Base-by-base conservation (phyloP, 2,329 filamentous ascomycete genomes). In the Cladosporium velox region DNA sequence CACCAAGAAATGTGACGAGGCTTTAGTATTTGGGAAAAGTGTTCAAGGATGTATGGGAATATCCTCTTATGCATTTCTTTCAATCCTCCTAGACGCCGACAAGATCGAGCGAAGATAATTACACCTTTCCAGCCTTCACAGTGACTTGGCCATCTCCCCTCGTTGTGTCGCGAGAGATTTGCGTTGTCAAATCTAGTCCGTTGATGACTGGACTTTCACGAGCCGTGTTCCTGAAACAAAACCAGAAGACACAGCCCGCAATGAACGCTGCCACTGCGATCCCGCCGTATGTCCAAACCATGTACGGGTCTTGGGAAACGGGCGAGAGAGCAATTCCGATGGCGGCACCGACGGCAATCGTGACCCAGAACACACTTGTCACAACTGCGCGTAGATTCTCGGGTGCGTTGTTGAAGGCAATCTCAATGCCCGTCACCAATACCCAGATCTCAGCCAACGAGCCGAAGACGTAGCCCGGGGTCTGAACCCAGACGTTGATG, bases 321-420 rank as follows among this genome's bases (percentile, higher is more conserved):
- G 87, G 86, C 6, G 86, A 83, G n/a, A 91, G 78, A 3, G 87
- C 83, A 68, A 88, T 85, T 1, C 86, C 87, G 34, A 91, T 77
- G 35, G 83, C 84, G 3, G 85, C 82, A 2, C 85, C 85, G 52
- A 85, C 80, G 1, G 86, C 86, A 26, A 79, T 81, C 58, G 81
- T 79, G 38, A 82, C 78, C 34, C 75, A 77, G 57, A 70, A 70
- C 49, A 65, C 54, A 51, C 66, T 65, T 77, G 80, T 81, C 59
- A 82, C 78, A 49, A 82, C 77, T 18, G 73, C 76, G 67, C 80
- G 81, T 79, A 82, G 81, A 28, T 75, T 77, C 54, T 76, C 72
- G 0, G 81, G 81, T 3, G 81, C 80, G 44, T 80, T 80, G 5
- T 77, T 77, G 68, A 80, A 83, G 6, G 81, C 81, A 47, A 80